Percentiles rank a stretch among this genome's conserved stretches.
phyloP scores from a whole-genome alignment of 371 early-diverging fungal species.

The Syncephalastrum monosporum region DNA sequence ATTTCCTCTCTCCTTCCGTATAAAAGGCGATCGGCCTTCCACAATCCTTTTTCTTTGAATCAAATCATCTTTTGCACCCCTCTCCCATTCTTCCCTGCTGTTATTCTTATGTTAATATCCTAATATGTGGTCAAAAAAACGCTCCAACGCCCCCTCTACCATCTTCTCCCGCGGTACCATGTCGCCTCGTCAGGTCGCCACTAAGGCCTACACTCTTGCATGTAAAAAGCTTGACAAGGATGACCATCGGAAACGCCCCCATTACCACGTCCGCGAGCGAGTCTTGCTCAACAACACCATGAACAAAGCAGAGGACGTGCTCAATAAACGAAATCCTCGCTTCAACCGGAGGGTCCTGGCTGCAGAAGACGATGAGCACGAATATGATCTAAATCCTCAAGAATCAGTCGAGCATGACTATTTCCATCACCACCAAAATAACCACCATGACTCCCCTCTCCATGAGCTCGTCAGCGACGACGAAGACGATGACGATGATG shows the following conservation, averaged over 20 bases:
- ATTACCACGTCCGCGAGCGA: conserved; percentile 41
- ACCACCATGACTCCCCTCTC: too few species aligned
- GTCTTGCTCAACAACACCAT: conserved; percentile 39
- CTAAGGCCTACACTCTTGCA: conserved; percentile 36
- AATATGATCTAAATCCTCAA: not conserved
- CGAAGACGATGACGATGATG: too few species aligned
- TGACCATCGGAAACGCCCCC: conserved; percentile 33
- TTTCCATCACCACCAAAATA: too few species aligned
- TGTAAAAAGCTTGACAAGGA: conserved; percentile 48
- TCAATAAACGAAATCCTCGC: conserved; percentile 36
- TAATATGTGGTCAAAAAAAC: conserved; percentile 11
- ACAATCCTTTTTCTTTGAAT: not conserved
- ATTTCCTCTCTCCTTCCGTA: not conserved
- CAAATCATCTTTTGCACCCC: conserved; percentile 2
- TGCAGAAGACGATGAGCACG: conserved; percentile 39
- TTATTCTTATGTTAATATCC: conserved; percentile 2
- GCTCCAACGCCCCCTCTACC: conserved; percentile 10
- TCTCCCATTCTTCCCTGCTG: conserved; percentile 2
- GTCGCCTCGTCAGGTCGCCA: conserved; percentile 49
- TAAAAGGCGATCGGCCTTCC: conserved; percentile 1
- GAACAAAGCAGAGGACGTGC: conserved; percentile 37
- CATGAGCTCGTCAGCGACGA: too few species aligned
- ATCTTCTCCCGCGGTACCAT: conserved; percentile 15
- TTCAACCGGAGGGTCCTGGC: conserved; percentile 47
- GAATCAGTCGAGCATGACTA: too few species aligned